Base-by-base conservation (phyloP, 1,284 basidiomycete species). In the Cutaneotrichosporon mucoides region DNA sequence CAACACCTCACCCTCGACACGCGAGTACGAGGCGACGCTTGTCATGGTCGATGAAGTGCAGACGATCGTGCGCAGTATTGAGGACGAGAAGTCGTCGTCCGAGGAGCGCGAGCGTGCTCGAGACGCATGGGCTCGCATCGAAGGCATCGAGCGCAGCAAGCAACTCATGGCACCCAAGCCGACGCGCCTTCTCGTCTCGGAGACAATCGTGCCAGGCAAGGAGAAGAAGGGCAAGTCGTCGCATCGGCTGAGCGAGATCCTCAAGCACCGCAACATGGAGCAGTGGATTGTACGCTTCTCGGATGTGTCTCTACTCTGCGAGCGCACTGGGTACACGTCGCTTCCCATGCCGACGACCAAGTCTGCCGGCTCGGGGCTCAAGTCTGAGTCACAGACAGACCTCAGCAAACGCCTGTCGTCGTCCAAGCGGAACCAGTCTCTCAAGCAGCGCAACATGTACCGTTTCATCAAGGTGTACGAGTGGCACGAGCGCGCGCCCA, bases 31-130 rank as follows among this genome's bases (percentile, higher is more conserved):
- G 73, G 90, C 88, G 69, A 96, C 93, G 4, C 81, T 97, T 44
- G 87, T 88, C 71, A 95, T 98, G 91, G 93, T 97, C 0, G 91
- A 93, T 33, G 93, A 97, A 74, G 91, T 99, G 12, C 94, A 99
- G 79, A 86, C 84, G 11, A 94, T 98, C 66, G 93, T 99, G 45
- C 84, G 94, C 51, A 90, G 88, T 58, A 97, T 99, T 61, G 95
- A 99, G 77, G 93, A 97, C 72, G 92, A 98, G 79, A 98, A 98
- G 83, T 89, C 92, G 54, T 88, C 89, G 73, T 90, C 90, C 76
- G 95, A 98, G 76, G 93, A 96, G 74, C 84, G 95, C 38, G 92
- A 97, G 77, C 89, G 88, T 81, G 93, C 92, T 4, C 83, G 93
- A 12, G 95, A 99, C 76, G 88, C 90, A 0, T 90, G 96, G 71